A percentile compares a stretch with the other conserved stretches of the same genome.
These are phyloP conservation scores for Stachybotrys chartarum DNA, from an alignment of 2,329 filamentous ascomycete species.

Conservation along the genomic window DNA sequence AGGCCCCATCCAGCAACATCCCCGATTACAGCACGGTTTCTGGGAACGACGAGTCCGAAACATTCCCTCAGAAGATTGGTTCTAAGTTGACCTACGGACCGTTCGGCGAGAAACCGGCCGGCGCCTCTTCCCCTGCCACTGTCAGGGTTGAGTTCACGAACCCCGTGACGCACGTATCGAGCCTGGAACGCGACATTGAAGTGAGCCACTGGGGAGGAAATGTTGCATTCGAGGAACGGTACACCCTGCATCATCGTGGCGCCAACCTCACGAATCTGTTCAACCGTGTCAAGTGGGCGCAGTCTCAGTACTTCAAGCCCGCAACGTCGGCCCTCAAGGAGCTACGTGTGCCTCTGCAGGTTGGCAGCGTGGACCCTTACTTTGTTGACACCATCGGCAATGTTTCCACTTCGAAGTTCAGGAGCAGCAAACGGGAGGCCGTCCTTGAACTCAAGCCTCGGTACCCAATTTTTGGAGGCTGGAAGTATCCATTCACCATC, in stretches of 20 bases:
- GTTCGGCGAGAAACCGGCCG: slow-evolving; percentile 75
- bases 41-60: slow-evolving; percentile 51
- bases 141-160: slow-evolving; percentile 95
- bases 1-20: slow-evolving; percentile 70
- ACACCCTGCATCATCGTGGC: slow-evolving; percentile 79
- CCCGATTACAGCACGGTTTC: slow-evolving; percentile 78
- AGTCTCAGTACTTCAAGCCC: slow-evolving; percentile 69
- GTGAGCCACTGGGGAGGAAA: slow-evolving; percentile 98
- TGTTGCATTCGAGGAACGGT: slow-evolving; percentile 88
- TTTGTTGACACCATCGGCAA: slow-evolving; percentile 96
- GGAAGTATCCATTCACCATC: slow-evolving; percentile 96
- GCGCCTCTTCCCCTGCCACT: slow-evolving; percentile 62
- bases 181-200: slow-evolving; percentile 84
- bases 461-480: slow-evolving; percentile 94
- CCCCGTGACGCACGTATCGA: slow-evolving; percentile 71
- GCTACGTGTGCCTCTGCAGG: slow-evolving; percentile 69
- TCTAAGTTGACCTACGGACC: slow-evolving; percentile 84
- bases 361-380: slow-evolving; percentile 81
- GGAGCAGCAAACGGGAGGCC: slow-evolving; percentile 69
- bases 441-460: slow-evolving; percentile 84
- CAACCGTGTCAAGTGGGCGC: slow-evolving; percentile 69
- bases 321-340: slow-evolving; percentile 72
- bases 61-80: slow-evolving; percentile 73
- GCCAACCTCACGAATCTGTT: slow-evolving; percentile 70
- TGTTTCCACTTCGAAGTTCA: slow-evolving; percentile 87